These are phyloP conservation scores for Saccharomyces pastorianus DNA, from an alignment of 1,139 yeast species.

Conservation along the genomic window DNA sequence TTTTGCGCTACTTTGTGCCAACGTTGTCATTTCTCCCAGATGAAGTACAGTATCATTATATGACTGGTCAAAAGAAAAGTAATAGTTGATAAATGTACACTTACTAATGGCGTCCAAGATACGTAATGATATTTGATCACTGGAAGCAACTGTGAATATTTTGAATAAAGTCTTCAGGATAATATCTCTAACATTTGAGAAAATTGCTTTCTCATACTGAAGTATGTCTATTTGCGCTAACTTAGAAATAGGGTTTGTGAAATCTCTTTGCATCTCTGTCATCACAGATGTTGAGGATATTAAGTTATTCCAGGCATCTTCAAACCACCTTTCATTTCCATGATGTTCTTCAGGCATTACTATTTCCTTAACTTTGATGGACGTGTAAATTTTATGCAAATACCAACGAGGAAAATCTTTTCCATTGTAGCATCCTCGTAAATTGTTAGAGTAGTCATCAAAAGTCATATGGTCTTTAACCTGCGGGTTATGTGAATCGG, in stretches of 20 bases:
- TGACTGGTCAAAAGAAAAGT: slow-evolving; percentile 46
- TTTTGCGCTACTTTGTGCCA: no score
- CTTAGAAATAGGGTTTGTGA: slow-evolving; percentile 13
- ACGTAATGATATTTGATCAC: slow-evolving; percentile 77
- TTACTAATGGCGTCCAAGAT: slow-evolving; percentile 82
- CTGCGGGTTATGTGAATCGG: slow-evolving; percentile 69
- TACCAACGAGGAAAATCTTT: slow-evolving; percentile 81
- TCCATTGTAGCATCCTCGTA: slow-evolving; percentile 65
- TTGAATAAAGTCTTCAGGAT: slow-evolving; percentile 60
- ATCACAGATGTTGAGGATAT: slow-evolving; percentile 42
- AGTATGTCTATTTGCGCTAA: slow-evolving; percentile 22
- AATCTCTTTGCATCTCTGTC: slow-evolving; percentile 22
- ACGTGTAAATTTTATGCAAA: slow-evolving; percentile 63
- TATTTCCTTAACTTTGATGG: slow-evolving; percentile 77
- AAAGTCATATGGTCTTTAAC: slow-evolving; percentile 78
- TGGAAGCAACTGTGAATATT: slow-evolving; percentile 78
- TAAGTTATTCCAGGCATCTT: slow-evolving; percentile 81
- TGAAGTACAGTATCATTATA: slow-evolving; percentile 57
- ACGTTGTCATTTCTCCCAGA: slow-evolving; percentile 51
- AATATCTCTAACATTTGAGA: slow-evolving; percentile 51
- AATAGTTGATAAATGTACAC: slow-evolving; percentile 64
- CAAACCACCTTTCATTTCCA: slow-evolving; percentile 75
- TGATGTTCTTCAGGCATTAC: slow-evolving; percentile 96
- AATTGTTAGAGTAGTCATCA: slow-evolving; percentile 67
- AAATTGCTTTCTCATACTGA: slow-evolving; percentile 62